phyloP scores from a whole-genome alignment of 2,329 filamentous ascomycete genomes.

The Verticillium tricorpus region DNA sequence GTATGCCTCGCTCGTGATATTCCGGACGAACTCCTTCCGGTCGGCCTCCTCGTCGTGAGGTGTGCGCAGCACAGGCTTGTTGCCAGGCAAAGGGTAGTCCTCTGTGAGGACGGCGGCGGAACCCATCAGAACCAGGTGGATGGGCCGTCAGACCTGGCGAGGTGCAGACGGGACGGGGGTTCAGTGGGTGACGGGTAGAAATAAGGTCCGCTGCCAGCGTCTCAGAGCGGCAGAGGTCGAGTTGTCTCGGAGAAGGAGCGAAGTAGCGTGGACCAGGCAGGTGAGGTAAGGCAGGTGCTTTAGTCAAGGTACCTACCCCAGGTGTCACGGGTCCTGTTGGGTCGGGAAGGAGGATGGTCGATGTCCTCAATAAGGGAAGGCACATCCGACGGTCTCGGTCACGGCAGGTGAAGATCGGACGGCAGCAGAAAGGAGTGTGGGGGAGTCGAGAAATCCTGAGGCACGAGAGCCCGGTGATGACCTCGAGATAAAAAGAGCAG shows the following conservation, averaged over 20 bases:
- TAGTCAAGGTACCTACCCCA: no score
- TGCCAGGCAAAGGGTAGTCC: not conserved
- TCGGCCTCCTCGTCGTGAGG: slow-evolving; percentile 7
- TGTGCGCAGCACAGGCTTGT: slow-evolving; percentile 7
- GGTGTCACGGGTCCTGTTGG: no score
- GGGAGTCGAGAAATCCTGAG: not conserved
- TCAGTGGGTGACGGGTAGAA: not conserved
- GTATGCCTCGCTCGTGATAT: slow-evolving; percentile 24
- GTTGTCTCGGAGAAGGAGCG: not conserved
- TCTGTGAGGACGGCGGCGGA: not conserved
- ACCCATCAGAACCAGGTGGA: not conserved
- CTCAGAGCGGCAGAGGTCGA: not conserved
- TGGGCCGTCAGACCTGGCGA: not conserved
- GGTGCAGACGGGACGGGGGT: not conserved
- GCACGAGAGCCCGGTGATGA: no score
- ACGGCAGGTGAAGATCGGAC: no score
- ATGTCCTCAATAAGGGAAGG: no score
- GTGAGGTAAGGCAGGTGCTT: not conserved
- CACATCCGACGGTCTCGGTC: no score
- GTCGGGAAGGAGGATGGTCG: no score
- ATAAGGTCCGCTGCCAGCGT: not conserved
- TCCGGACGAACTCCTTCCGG: slow-evolving; percentile 7
- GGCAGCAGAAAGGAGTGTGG: not conserved
- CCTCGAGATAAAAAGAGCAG: no score
- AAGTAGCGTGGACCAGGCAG: not conserved